Evolutionary conservation across 768 basidiomycete genomes (phyloP), one percentile per base, ranked within the genome.

Genomic region (Rubroboletus pulcherrimus): DNA sequence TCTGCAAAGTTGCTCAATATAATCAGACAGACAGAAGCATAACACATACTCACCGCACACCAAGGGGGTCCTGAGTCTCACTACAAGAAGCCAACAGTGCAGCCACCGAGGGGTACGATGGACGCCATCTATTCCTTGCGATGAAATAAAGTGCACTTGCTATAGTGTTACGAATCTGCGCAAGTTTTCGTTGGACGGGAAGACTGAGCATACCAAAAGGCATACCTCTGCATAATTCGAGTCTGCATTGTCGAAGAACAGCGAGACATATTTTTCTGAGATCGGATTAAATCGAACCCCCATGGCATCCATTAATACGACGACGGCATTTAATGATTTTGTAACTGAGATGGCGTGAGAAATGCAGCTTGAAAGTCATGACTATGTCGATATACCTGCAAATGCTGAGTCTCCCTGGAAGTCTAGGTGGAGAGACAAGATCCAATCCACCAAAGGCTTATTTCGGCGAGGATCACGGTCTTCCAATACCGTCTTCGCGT

Each of bases 391-490:
- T 83, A 66, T 73, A 90, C 92, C 87, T 60, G 86, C 81, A 69
- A 97, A 97, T 3, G 91, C 90, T 30, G 92, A 96, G 60, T 91
- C 89, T 44, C 86, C 82, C 35, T 82, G 80, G 68, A 95, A 91
- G 60, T 97, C 93, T 5, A 93, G 74, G 2, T 89, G 86, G 3
- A 93, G 77, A 19, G 81, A 75, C 33, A 89, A 65, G 54, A 93
- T 83, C 84, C 90, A 95, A 58, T 89, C 80, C 19, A 93, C 77
- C 38, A 97, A 66, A 11, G 82, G 80, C 55, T 83, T 73, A 59
- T 82, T 84, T 21, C 93, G 81, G 24, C 93, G 86, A 39, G 91
- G 91, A 73, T 97, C 93, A 26, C 88, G 81, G 53, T 85, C 81
- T 54, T 76, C 75, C 29, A 95, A 69, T 62, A 78, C 75, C 61